Conservation (phyloP, 768 basidiomycete species). For the Leucosporidium scottii region DNA sequence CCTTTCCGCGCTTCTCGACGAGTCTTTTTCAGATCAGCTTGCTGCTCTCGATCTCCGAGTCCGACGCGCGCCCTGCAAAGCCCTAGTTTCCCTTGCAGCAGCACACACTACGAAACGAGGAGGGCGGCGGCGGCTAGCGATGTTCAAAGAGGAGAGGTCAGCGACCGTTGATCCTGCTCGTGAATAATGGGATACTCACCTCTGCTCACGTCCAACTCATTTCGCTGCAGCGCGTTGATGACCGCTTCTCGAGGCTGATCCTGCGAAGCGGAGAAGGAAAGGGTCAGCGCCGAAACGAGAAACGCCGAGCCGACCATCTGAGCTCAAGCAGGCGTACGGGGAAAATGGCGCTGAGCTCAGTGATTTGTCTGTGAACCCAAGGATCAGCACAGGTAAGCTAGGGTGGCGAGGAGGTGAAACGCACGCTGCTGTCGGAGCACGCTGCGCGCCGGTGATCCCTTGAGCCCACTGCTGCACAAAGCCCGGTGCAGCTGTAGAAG, state of each 20-base stretch:
- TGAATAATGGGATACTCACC: not conserved
- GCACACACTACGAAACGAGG: too few relatives aligned
- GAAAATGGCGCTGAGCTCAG: not conserved
- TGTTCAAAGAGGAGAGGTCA: too few relatives aligned
- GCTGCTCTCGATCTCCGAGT: too few relatives aligned
- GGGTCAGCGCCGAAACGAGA: not conserved
- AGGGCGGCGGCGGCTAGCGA: too few relatives aligned
- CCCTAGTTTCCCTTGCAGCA: too few relatives aligned
- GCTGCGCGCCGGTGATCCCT: not conserved
- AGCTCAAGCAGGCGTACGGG: not conserved
- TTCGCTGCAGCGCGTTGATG: not conserved
- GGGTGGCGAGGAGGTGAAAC: not conserved
- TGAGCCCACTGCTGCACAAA: slow-evolving; percentile 1
- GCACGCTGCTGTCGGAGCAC: not conserved
- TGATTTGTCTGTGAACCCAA: not conserved
- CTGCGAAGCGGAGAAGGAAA: not conserved
- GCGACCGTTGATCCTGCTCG: too few relatives aligned
- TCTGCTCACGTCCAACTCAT: not conserved
- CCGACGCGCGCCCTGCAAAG: too few relatives aligned
- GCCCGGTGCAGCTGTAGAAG: not conserved
- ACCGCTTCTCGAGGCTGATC: not conserved
- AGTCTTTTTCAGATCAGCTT: too few relatives aligned
- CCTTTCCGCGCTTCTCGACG: too few relatives aligned
- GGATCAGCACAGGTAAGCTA: not conserved
- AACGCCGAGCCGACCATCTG: too few relatives aligned